Evolutionary conservation across 2,329 filamentous ascomycete species (phyloP), one percentile per base, ranked within the genome.

Genomic region (Diaporthe australafricana): DNA sequence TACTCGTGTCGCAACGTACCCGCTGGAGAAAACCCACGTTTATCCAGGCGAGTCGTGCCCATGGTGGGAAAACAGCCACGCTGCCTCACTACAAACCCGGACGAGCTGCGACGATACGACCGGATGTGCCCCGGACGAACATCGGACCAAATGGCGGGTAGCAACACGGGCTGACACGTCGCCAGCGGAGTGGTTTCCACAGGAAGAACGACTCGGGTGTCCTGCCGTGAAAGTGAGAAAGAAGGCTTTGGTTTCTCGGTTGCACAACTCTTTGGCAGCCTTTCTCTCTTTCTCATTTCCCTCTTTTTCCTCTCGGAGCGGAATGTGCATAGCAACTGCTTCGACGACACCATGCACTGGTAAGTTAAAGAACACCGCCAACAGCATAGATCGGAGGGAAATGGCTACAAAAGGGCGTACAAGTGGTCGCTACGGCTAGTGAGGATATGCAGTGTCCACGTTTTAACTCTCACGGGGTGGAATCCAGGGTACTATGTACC

Each of bases 1-100:
- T 50, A 50, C 45, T 50, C 45, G 60, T 32, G 60, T 47, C 40
- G 60, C 60, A 27, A 50, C 42, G 48, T 17, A 65, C 35, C 45
- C 30, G 60, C 45, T 16, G 30, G 30, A 20, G 20, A 30, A 65
- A 65, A 65, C 32, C 60, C 60, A 48, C 42, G n/a, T 22, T 9
- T 25, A 32, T 35, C 30, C 35, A 7, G 25, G 9, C 30, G 60
- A 65, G 60, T 65, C 45, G 42, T 50, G 45, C 60, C 60, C n/a
- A n/a, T 25, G n/a, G 14, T 65, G 45, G 55, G 35, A 38, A n/a
- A 25, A 50, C n/a, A 30, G 45, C n/a, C n/a, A 45, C 30, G 22
- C 45, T 50, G 60, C 60, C 20, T 65, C 30, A 48, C 60, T 5
- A 38, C 30, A 8, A 38, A 6, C 30, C 45, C 30, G 45, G 45